Evolutionary conservation across 1,139 yeast species (phyloP).

Genomic region (Lodderomyces theae): DNA sequence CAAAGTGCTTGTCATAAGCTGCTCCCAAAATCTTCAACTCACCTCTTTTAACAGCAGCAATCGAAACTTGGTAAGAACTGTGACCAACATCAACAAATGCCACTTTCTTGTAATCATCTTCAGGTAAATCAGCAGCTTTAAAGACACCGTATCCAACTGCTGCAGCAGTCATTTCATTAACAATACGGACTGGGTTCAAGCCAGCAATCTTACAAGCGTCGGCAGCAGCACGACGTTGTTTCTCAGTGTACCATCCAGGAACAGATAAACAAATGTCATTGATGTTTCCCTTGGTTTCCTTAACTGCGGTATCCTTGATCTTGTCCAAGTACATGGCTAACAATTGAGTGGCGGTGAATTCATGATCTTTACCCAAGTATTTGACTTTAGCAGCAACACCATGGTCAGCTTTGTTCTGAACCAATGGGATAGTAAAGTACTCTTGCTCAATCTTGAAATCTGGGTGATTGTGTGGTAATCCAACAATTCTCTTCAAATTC

Average conservation of each 20-base stretch:
- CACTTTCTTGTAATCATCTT: slow-evolving; percentile 83
- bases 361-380: slow-evolving; percentile 73
- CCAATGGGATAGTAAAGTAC: slow-evolving; percentile 69
- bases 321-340: slow-evolving; percentile 94
- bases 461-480: slow-evolving; percentile 72
- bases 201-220: slow-evolving; percentile 97
- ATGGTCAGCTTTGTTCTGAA: slow-evolving; percentile 56
- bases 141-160: slow-evolving; percentile 99
- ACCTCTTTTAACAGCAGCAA: slow-evolving; percentile 93
- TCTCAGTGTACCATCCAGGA: slow-evolving; percentile 96
- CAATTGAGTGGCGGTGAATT: slow-evolving; percentile 84
- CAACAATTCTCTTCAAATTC: slow-evolving; percentile 87
- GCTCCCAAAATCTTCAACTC: slow-evolving; percentile 91
- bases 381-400: slow-evolving; percentile 82
- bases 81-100: slow-evolving; percentile 97
- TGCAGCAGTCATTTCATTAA: slow-evolving; percentile 96
- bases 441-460: slow-evolving; percentile 73
- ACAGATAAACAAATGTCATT: slow-evolving; percentile 91
- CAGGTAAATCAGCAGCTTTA: slow-evolving; percentile 92
- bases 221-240: slow-evolving; percentile 92
- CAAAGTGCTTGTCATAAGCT: slow-evolving; percentile 93
- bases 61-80: slow-evolving; percentile 87
- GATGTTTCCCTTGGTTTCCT: slow-evolving; percentile 79
- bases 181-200: slow-evolving; percentile 95
- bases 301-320: slow-evolving; percentile 73